These are phyloP conservation scores for Calonectria ilicicola DNA, from an alignment of 2,329 filamentous ascomycete genomes.

Conservation along the genomic window DNA sequence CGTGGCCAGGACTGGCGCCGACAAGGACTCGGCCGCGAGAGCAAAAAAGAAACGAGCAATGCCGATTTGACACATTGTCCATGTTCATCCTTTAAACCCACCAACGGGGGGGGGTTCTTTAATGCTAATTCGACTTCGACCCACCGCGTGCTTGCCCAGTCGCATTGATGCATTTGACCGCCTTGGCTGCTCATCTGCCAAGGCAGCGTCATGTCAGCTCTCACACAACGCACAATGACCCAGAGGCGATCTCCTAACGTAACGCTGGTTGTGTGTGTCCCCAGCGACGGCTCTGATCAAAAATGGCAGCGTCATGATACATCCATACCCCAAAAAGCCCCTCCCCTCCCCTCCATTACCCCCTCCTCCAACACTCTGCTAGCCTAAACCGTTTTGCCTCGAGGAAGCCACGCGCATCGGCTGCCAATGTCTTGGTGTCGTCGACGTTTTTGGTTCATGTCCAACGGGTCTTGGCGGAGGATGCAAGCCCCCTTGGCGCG, in stretches of 20 bases:
- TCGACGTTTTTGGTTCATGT: not conserved
- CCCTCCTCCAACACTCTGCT: too few species aligned
- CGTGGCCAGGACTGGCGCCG: not conserved
- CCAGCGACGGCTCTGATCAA: not conserved
- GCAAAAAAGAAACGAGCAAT: not conserved
- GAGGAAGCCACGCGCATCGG: not conserved
- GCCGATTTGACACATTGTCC: not conserved
- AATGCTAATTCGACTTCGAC: conserved; percentile 10
- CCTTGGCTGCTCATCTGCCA: not conserved
- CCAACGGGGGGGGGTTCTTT: not conserved
- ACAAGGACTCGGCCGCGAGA: not conserved
- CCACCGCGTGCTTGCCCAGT: not conserved
- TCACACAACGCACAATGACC: not conserved
- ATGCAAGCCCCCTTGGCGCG: not conserved
- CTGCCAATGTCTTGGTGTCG: not conserved
- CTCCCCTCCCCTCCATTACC: not conserved
- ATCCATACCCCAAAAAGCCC: not conserved
- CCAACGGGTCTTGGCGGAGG: not conserved
- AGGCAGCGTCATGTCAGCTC: not conserved
- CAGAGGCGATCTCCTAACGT: not conserved
- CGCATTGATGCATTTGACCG: not conserved
- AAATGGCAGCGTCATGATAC: not conserved
- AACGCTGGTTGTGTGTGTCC: not conserved
- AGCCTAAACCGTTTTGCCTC: not conserved
- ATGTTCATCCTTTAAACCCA: conserved; percentile 5